Conservation (phyloP, 352 stramenopile species). For the Globisporangium viniferum region DNA sequence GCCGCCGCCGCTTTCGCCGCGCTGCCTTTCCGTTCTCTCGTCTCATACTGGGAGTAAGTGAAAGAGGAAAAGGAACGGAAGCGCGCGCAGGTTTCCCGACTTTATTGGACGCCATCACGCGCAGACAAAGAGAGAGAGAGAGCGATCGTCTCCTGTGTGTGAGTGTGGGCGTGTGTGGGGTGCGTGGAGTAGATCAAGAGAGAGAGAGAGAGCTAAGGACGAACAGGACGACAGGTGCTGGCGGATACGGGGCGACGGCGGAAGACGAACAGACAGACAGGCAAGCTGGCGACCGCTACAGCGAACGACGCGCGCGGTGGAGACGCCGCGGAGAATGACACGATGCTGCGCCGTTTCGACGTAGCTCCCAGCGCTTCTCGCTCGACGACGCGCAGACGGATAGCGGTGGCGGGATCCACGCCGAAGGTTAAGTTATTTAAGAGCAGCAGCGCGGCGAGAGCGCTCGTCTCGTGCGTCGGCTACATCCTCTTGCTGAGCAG, state of each 20-base stretch:
- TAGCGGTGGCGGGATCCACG: neutral
- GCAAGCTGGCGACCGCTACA: slow-evolving; percentile 14
- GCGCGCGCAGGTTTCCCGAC: neutral
- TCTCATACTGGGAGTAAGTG: neutral
- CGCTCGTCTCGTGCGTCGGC: neutral
- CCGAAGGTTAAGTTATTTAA: neutral
- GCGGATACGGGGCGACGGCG: neutral
- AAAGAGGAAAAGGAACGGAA: slow-evolving; percentile 3
- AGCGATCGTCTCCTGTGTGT: neutral
- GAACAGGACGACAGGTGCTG: neutral
- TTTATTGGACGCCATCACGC: neutral
- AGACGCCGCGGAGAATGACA: slow-evolving; percentile 19
- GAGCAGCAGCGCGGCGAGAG: neutral
- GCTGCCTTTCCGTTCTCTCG: neutral
- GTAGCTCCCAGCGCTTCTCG: neutral
- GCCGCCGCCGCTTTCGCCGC: neutral
- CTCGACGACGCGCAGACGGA: neutral
- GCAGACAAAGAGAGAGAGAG: neutral
- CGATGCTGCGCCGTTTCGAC: slow-evolving; percentile 3
- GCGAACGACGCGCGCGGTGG: slow-evolving; percentile 1
- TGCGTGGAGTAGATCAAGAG: neutral
- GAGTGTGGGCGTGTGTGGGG: neutral
- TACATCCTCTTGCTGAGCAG: neutral
- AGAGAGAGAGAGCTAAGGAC: neutral
- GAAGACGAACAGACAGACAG: neutral